These are phyloP conservation scores for Blastobotrys capitulatus DNA, from an alignment of 1,139 yeast species.

Conservation along the genomic window DNA sequence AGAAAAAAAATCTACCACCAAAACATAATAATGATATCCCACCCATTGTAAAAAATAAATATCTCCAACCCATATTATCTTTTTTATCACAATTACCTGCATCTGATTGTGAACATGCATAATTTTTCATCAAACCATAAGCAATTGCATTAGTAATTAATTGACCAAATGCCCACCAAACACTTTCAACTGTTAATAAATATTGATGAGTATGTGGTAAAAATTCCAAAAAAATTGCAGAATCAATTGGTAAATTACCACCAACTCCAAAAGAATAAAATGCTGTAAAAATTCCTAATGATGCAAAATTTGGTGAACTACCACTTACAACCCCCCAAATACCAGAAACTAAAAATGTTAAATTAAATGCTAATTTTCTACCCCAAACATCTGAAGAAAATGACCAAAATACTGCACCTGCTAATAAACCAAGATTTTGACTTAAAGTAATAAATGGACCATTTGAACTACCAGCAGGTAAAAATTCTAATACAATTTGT, in stretches of 20 bases:
- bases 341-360: slow-evolving; percentile 47
- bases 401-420: slow-evolving; percentile 55
- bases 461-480: slow-evolving; percentile 16
- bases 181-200: slow-evolving; percentile 49
- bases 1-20: slow-evolving; percentile 40
- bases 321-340: slow-evolving; percentile 48
- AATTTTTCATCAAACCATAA: slow-evolving; percentile 50
- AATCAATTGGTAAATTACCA: slow-evolving; percentile 55
- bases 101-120: slow-evolving; percentile 37
- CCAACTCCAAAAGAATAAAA: slow-evolving; percentile 35
- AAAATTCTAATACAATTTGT: slow-evolving; percentile 15
- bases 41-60: slow-evolving; percentile 47
- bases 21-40: slow-evolving; percentile 47
- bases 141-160: slow-evolving; percentile 47
- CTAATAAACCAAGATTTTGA: slow-evolving; percentile 44
- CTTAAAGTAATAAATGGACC: slow-evolving; percentile 37
- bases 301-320: slow-evolving; percentile 41
- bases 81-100: slow-evolving; percentile 41
- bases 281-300: slow-evolving; percentile 46
- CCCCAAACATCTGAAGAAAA: slow-evolving; percentile 55
- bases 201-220: slow-evolving; percentile 49
- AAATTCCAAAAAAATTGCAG: slow-evolving; percentile 53
- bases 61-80: slow-evolving; percentile 54
- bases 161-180: slow-evolving; percentile 60
- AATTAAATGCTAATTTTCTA: slow-evolving; percentile 50